Evolutionary conservation across 257 asterid species (phyloP), one percentile per base, ranked within the genome.

Genomic region (Solanum virginianum): DNA sequence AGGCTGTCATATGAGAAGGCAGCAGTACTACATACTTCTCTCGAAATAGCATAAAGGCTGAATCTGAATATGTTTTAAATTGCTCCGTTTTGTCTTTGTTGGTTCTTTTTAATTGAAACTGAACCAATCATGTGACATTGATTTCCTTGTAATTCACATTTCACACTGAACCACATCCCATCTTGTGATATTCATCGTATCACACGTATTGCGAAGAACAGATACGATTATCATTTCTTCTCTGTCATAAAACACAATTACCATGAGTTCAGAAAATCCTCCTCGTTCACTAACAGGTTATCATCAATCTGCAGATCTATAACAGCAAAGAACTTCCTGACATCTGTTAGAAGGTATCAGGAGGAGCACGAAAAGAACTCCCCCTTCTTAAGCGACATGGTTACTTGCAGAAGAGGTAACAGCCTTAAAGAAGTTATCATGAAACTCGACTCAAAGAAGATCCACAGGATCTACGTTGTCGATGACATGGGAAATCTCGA

Each of bases 401-500:
- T 97, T 14, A 92, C 98, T 6, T 97, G 99, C 90, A 84, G 81
- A 74, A 90, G 88, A 68, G 87, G 79, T 24, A 92, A 94, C 43
- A 91, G 95, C 7, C 93, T 97, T 39, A 93, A 92, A 87, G 93
- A 93, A 41, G 98, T 94, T 8, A 97, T 97, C 53, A 29, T 74
- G 66, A 95, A 94, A 83, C 96, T 97, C 10, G 98, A 97, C 72
- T 86, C 92, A 0, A 86, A 80, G 93, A 91, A 95, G 91, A 92
- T 97, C 89, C 99, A 97, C 55, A 90, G 99, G 85, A 90, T 97
- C 10, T 97, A 97, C 51, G 96, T 92, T 29, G 96, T 90, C 17
- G 96, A 93, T 55, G 98, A 94, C 53, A 84, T 43, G 49, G 99
- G 95, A 57, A 88, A 95, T 65, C 92, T 97, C 18, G 95, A 91